A percentile compares a stretch with the other conserved stretches of the same genome.
Evolutionary conservation across 2,329 filamentous ascomycete species (phyloP).

Genomic region (Curvularia sp.): DNA sequence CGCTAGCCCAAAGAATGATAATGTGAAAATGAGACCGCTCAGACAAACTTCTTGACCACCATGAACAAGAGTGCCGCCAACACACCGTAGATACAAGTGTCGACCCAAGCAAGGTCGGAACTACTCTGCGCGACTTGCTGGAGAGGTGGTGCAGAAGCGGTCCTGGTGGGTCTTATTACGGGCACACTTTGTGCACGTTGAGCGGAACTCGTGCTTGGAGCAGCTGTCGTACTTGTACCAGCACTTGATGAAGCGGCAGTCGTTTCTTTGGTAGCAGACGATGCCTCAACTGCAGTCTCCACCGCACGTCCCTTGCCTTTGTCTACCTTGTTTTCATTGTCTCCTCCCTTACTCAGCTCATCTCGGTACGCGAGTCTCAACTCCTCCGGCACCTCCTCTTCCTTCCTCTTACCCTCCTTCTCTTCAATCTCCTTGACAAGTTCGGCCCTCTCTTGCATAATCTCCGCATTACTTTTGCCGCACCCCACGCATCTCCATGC

Average conservation of each 20-base stretch:
- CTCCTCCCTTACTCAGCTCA: conserved; percentile 63
- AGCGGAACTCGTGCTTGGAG: conserved; percentile 1
- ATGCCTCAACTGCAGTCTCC: conserved; percentile 2
- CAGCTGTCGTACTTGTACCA: background rate
- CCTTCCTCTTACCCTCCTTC: conserved; percentile 52
- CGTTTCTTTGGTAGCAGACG: conserved; percentile 2
- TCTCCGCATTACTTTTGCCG: conserved; percentile 73
- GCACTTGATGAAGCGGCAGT: conserved; percentile 9
- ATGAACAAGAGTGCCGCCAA: conserved; percentile 74
- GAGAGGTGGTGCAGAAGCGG: conserved; percentile 18
- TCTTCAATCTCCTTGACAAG: conserved; percentile 58
- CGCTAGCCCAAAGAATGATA: background rate
- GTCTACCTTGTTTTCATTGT: conserved; percentile 21
- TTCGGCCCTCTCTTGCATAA: conserved; percentile 74
- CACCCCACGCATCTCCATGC: conserved; percentile 75
- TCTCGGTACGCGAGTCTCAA: conserved; percentile 75
- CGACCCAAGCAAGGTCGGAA: conserved; percentile 73
- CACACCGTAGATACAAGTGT: conserved; percentile 78
- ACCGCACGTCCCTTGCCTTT: conserved; percentile 34
- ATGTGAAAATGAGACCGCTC: background rate
- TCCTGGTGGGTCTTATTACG: conserved; percentile 24
- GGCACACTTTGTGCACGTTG: conserved; percentile 4
- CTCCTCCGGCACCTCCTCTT: conserved; percentile 61
- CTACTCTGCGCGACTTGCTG: conserved; percentile 37
- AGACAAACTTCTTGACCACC: conserved; percentile 61